phyloP scores from a whole-genome alignment of 106 monocot genomes.

The Gastrodia elata region DNA sequence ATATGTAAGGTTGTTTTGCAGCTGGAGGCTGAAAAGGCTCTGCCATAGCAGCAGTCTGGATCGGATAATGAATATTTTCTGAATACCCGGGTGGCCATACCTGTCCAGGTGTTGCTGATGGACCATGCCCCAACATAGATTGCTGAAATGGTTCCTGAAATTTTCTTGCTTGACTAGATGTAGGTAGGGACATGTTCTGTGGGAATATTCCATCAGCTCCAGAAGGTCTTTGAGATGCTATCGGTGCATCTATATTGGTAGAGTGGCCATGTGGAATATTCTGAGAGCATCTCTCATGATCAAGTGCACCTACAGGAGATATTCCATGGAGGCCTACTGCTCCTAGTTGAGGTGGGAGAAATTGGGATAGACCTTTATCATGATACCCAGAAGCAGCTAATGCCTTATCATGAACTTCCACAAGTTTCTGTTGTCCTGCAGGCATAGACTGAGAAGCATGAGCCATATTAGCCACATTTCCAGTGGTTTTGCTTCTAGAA shows the following conservation, averaged over 20 bases:
- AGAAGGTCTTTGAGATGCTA: constrained; percentile 28
- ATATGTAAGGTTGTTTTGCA: constrained; percentile 9
- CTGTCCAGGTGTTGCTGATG: constrained; percentile 18
- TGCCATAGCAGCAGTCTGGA: not conserved
- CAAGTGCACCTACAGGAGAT: constrained; percentile 11
- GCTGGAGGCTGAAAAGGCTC: constrained; percentile 10
- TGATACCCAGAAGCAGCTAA: constrained; percentile 17
- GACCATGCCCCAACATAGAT: constrained; percentile 24
- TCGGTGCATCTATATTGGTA: constrained; percentile 16
- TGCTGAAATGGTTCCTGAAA: constrained; percentile 17
- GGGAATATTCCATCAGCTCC: constrained; percentile 26
- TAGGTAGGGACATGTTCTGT: constrained; percentile 23
- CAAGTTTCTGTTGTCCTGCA: not conserved
- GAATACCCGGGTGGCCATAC: constrained; percentile 28
- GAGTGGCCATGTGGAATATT: constrained; percentile 17
- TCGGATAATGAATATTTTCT: constrained; percentile 27
- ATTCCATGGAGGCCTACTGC: constrained; percentile 13
- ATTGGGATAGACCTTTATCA: constrained; percentile 19
- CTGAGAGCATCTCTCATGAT: constrained; percentile 18
- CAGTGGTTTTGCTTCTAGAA: constrained; percentile 3
- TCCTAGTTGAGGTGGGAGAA: constrained; percentile 11
- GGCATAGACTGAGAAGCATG: constrained; percentile 16
- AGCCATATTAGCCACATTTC: constrained; percentile 1
- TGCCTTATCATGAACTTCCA: constrained; percentile 9
- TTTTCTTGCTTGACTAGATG: constrained; percentile 23